These are phyloP conservation scores for Xylariaceae sp. DNA, from an alignment of 2,329 filamentous ascomycete species.

Conservation along the genomic window DNA sequence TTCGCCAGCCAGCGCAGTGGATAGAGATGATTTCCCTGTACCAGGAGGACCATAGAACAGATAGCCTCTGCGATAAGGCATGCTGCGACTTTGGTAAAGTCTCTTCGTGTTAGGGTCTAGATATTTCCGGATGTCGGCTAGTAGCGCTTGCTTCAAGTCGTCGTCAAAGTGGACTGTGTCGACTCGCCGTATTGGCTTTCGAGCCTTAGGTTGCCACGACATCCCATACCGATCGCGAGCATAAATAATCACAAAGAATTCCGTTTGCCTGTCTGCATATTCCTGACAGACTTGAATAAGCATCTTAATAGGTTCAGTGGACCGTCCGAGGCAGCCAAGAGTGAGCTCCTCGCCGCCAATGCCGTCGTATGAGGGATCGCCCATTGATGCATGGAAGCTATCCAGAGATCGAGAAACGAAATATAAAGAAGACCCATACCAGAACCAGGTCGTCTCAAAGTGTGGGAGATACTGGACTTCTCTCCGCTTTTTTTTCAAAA, in stretches of 20 bases:
- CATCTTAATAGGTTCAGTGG: conserved; percentile 54
- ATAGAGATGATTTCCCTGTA: conserved; percentile 52
- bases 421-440: conserved; percentile 54
- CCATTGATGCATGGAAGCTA: conserved; percentile 45
- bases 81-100: conserved; percentile 70
- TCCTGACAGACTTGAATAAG: conserved; percentile 56
- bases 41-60: conserved; percentile 43
- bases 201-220: conserved; percentile 56
- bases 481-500: conserved; percentile 50
- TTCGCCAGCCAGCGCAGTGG: conserved; percentile 57
- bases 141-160: conserved; percentile 52
- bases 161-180: conserved; percentile 60
- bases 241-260: conserved; percentile 59
- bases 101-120: conserved; percentile 52
- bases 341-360: conserved; percentile 55
- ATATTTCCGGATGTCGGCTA: conserved; percentile 60
- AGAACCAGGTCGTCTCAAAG: conserved; percentile 56
- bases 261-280: conserved; percentile 54
- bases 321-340: conserved; percentile 58
- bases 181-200: conserved; percentile 56
- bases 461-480: conserved; percentile 54
- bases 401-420: conserved; percentile 51
- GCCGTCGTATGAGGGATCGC: conserved; percentile 53
- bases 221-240: conserved; percentile 53
- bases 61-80: conserved; percentile 64